Conservation (phyloP, 768 basidiomycete species). For the Cubamyces sp. region DNA sequence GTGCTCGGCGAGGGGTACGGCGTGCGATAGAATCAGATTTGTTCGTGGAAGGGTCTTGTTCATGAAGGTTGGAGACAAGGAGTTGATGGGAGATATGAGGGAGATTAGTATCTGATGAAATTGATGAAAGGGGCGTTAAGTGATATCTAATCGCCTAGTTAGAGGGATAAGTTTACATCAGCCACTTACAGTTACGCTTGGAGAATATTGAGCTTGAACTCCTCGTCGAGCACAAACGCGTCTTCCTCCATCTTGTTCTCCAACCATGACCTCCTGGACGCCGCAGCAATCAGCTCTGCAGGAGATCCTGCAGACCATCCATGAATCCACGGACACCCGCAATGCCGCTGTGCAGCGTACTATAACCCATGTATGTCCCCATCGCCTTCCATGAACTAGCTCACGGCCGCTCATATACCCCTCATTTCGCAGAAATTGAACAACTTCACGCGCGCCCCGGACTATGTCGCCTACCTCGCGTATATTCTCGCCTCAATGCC, state of each 20-base stretch:
- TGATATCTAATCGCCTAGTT: slow-evolving; percentile 13
- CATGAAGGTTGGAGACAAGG: slow-evolving; percentile 1
- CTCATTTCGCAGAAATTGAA: slow-evolving; percentile 72
- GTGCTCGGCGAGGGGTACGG: background rate
- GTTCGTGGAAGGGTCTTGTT: no score
- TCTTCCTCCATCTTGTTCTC: slow-evolving; percentile 25
- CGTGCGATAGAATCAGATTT: background rate
- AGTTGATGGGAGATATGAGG: background rate
- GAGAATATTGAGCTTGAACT: slow-evolving; percentile 10
- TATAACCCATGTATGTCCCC: slow-evolving; percentile 75
- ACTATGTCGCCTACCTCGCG: slow-evolving; percentile 95
- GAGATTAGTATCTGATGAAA: background rate
- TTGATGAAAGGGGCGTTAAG: background rate
- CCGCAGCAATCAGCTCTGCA: slow-evolving; percentile 86
- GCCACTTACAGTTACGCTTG: slow-evolving; percentile 5
- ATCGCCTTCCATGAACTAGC: slow-evolving; percentile 20
- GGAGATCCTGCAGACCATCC: slow-evolving; percentile 91
- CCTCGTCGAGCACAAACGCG: slow-evolving; percentile 26
- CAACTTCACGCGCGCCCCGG: slow-evolving; percentile 83
- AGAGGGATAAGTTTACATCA: slow-evolving; percentile 17
- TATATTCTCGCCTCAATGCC: slow-evolving; percentile 85
- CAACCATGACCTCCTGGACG: slow-evolving; percentile 67
- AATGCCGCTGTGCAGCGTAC: slow-evolving; percentile 68
- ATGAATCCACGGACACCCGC: slow-evolving; percentile 84
- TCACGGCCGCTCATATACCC: slow-evolving; percentile 21